phyloP scores from a whole-genome alignment of 75 land plant species.

The Cryptomeria japonica region DNA sequence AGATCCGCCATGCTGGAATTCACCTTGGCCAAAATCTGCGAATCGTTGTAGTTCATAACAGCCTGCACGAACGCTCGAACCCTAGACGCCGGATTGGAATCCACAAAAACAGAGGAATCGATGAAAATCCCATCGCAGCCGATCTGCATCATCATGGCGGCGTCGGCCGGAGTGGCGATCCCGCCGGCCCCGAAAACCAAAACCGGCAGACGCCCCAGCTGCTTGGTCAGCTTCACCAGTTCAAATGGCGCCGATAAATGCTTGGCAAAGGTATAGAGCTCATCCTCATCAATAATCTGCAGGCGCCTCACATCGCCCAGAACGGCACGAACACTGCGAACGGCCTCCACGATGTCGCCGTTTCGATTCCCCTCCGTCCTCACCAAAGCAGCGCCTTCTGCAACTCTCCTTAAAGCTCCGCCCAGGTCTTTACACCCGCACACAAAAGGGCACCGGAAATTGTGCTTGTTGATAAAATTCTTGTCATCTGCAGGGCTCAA shows the following conservation, averaged over 20 bases:
- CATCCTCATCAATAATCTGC: constrained; percentile 66
- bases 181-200: constrained; percentile 65
- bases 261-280: constrained; percentile 63
- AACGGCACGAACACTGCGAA: constrained; percentile 46
- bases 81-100: constrained; percentile 40
- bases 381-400: constrained; percentile 42
- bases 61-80: constrained; percentile 67
- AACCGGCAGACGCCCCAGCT: constrained; percentile 52
- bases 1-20: constrained; percentile 47
- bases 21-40: constrained; percentile 48
- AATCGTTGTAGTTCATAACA: constrained; percentile 69
- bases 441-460: constrained; percentile 34
- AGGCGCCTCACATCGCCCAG: constrained; percentile 59
- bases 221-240: constrained; percentile 63
- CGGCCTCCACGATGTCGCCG: constrained; percentile 49
- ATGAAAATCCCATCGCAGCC: constrained; percentile 79
- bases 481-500: constrained; percentile 36
- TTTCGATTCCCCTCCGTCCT: constrained; percentile 17
- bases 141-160: constrained; percentile 74
- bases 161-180: constrained; percentile 73
- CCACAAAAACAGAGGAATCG: constrained; percentile 48
- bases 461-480: constrained; percentile 45
- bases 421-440: constrained; percentile 43
- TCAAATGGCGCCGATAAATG: constrained; percentile 58
- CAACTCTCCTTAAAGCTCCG: constrained; percentile 33